These are phyloP conservation scores for Hebeloma cylindrosporum DNA, from an alignment of 768 basidiomycete genomes.

Conservation along the genomic window DNA sequence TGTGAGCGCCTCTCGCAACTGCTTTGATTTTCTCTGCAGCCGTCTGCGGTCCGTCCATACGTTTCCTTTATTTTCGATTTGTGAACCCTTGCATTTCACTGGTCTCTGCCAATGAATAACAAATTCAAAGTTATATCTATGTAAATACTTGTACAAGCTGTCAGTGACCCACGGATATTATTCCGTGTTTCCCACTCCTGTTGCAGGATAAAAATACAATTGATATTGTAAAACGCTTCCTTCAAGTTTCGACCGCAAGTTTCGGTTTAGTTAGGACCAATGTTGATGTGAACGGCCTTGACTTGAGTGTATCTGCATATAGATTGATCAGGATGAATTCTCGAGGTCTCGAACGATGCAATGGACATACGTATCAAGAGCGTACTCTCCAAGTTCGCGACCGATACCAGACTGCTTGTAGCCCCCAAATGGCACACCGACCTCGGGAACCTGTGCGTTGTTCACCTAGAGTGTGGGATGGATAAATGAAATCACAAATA, in stretches of 20 bases:
- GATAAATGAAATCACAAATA: neutral
- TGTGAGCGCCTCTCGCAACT: no score
- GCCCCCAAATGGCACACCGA: slow-evolving; percentile 64
- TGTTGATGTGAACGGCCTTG: slow-evolving; percentile 64
- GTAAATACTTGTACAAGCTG: no score
- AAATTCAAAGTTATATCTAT: no score
- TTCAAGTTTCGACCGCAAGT: neutral
- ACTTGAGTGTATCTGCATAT: slow-evolving; percentile 50
- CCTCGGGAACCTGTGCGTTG: slow-evolving; percentile 42
- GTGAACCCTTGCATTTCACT: no score
- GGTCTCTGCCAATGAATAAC: no score
- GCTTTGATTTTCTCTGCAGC: no score
- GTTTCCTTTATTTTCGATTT: no score
- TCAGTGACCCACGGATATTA: no score
- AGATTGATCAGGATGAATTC: neutral
- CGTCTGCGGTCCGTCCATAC: no score
- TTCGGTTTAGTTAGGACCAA: slow-evolving; percentile 26
- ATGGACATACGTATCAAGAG: slow-evolving; percentile 46
- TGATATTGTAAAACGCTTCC: no score
- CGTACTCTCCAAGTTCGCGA: slow-evolving; percentile 68
- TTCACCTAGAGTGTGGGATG: slow-evolving; percentile 38
- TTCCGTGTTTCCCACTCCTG: no score
- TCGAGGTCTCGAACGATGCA: neutral
- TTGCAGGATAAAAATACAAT: no score
- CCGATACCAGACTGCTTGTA: slow-evolving; percentile 77